Conservation (phyloP, 805 yeast genomes). For the Suhomyces sp. region DNA sequence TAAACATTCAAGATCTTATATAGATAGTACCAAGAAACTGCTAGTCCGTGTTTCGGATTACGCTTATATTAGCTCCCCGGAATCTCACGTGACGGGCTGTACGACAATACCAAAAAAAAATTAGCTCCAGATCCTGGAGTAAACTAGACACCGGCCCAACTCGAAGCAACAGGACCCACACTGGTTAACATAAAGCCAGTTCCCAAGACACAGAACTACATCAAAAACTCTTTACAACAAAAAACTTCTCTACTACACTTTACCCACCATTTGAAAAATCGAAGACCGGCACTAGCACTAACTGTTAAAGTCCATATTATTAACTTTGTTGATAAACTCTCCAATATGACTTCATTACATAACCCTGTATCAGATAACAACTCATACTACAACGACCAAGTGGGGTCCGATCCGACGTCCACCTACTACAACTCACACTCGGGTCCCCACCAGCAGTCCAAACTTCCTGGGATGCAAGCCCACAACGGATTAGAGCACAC, state of each 20-base stretch:
- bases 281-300: too few relatives aligned
- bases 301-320: too few relatives aligned
- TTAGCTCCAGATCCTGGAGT: background rate
- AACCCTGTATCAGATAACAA: conserved; percentile 21
- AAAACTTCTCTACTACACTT: background rate
- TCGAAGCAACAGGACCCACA: background rate
- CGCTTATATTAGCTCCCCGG: background rate
- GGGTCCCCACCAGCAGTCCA: conserved; percentile 1
- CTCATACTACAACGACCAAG: conserved; percentile 18
- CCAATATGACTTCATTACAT: conserved; percentile 28
- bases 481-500: background rate
- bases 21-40: too few relatives aligned
- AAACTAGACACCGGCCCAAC: background rate
- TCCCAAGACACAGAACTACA: background rate
- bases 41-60: background rate
- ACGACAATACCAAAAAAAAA: background rate
- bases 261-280: background rate
- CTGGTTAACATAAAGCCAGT: background rate
- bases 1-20: too few relatives aligned
- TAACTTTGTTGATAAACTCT: background rate
- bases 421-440: conserved; percentile 14
- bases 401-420: conserved; percentile 5
- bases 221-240: background rate
- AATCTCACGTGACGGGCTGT: background rate
- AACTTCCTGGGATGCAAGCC: background rate